A percentile compares a stretch with the other conserved stretches of the same genome.
These are phyloP conservation scores for Acrocalymma vagum DNA, from an alignment of 2,329 filamentous ascomycete species.

Conservation along the genomic window DNA sequence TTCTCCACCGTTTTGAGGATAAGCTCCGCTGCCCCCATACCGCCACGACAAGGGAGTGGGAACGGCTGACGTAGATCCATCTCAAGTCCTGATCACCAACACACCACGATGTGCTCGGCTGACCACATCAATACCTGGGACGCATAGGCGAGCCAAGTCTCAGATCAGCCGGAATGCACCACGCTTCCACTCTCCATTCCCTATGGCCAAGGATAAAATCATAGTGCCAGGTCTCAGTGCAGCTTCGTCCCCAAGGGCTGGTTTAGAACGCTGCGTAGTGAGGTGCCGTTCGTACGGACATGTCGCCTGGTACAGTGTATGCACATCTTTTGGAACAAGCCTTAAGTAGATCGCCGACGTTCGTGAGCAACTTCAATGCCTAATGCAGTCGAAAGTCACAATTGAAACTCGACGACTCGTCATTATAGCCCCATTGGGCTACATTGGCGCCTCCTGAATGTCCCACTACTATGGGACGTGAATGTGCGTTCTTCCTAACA, in stretches of 20 bases:
- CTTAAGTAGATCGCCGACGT: conserved; percentile 16
- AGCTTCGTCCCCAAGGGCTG: conserved; percentile 15
- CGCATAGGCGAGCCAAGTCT: conserved; percentile 36
- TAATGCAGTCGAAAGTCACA: no score
- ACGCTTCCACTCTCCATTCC: conserved; percentile 18
- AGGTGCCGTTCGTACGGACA: conserved; percentile 29
- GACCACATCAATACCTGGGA: conserved; percentile 32
- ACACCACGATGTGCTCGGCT: conserved; percentile 35
- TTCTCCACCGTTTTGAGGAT: conserved; percentile 39
- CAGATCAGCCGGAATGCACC: conserved; percentile 45
- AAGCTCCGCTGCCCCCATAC: conserved; percentile 36
- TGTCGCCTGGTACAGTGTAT: conserved; percentile 13
- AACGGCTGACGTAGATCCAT: conserved; percentile 47
- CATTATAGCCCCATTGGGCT: conserved; percentile 20
- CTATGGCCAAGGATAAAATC: conserved; percentile 20
- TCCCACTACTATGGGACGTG: conserved; percentile 6
- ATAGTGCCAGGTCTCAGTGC: conserved; percentile 10
- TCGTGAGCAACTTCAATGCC: not conserved
- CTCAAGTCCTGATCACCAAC: conserved; percentile 32
- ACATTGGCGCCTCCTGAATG: conserved; percentile 8
- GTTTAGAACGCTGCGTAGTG: conserved; percentile 22
- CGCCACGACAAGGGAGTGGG: conserved; percentile 38
- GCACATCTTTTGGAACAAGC: no score
- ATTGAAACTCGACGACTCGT: conserved; percentile 24
- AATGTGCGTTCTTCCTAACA: conserved; percentile 1